Conservation (phyloP, 495 filamentous ascomycete species). For the Aspergillus asperescens region DNA sequence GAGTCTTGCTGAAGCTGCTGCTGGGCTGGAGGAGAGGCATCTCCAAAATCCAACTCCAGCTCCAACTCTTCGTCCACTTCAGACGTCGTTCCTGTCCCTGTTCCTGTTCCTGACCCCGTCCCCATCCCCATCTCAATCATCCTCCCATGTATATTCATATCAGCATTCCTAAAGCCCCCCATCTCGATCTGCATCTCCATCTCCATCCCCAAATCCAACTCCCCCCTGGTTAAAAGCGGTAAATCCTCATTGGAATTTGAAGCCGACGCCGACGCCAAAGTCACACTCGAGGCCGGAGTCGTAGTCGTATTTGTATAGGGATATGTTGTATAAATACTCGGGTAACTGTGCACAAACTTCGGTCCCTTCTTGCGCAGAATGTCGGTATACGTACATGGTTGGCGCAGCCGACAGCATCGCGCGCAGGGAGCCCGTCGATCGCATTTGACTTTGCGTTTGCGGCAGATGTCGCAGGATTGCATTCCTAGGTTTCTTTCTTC, state of each 20-base stretch:
- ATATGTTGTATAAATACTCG: no score
- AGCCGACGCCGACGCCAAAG: no score
- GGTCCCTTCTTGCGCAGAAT: slow-evolving; percentile 2
- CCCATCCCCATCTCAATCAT: not conserved
- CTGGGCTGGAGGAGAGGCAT: not conserved
- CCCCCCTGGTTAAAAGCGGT: no score
- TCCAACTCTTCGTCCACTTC: not conserved
- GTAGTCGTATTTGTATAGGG: not conserved
- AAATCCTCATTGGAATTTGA: no score
- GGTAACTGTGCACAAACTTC: slow-evolving; percentile 4
- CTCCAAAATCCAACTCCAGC: not conserved
- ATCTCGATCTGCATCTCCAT: not conserved
- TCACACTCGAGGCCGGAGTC: no score
- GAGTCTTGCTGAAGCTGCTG: not conserved
- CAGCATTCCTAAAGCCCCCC: not conserved
- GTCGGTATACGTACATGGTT: not conserved
- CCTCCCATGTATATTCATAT: not conserved
- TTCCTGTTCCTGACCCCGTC: not conserved
- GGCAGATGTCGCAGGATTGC: slow-evolving; percentile 8
- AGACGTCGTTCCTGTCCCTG: not conserved
- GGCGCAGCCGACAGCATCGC: slow-evolving; percentile 1
- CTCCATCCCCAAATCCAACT: not conserved
- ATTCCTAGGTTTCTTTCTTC: not conserved
- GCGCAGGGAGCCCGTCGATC: not conserved
- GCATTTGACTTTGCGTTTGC: slow-evolving; percentile 7